Conservation (phyloP, 257 asterid genomes). For the Nicotiana tabacum region DNA sequence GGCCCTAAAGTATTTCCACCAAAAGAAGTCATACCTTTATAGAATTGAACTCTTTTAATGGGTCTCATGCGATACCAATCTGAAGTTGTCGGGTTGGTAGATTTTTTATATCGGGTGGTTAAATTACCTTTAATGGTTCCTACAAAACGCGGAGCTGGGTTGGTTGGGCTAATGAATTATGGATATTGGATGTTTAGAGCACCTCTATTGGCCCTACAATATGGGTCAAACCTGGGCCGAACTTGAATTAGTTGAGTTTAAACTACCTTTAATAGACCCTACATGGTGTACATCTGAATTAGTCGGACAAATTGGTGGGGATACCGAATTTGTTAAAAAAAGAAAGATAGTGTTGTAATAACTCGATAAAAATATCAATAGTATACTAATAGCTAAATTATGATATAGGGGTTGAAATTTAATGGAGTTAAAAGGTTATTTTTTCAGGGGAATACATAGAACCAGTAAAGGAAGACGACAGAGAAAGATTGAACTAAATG, state of each 20-base stretch:
- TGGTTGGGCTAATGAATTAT: too few species aligned
- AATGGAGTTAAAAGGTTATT: not conserved
- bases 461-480: constrained; percentile 42
- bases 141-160: too few species aligned
- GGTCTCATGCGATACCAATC: not conserved
- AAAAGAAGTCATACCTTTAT: constrained; percentile 16
- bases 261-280: not conserved
- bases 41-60: too few species aligned
- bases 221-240: too few species aligned
- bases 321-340: not conserved
- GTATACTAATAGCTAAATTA: not conserved
- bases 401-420: not conserved
- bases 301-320: not conserved
- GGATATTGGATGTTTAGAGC: too few species aligned
- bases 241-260: not conserved
- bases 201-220: not conserved
- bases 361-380: not conserved
- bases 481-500: constrained; percentile 43
- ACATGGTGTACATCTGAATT: not conserved
- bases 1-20: constrained; percentile 29
- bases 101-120: not conserved
- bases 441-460: constrained; percentile 33
- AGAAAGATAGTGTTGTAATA: not conserved
- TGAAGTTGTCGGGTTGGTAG: not conserved
- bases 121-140: not conserved